phyloP scores from a whole-genome alignment of 2,329 filamentous ascomycete species.

The Aspergillus pseudoviridinutans region DNA sequence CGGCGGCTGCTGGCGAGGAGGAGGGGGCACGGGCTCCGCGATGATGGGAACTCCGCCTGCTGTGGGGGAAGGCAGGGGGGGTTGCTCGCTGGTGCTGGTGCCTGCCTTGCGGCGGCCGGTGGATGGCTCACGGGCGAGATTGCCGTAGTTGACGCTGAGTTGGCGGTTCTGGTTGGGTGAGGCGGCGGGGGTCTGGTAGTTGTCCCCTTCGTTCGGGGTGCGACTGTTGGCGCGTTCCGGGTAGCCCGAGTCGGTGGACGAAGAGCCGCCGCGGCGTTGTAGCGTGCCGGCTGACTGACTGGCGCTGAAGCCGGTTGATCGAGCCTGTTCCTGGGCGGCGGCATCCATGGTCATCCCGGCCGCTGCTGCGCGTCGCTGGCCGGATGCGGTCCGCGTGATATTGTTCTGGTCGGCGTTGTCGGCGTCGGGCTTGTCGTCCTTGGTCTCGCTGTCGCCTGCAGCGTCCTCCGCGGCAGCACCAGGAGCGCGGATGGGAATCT shows the following conservation, averaged over 20 bases:
- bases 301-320: constrained; percentile 30
- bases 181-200: constrained; percentile 25
- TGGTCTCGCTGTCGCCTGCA: constrained; percentile 62
- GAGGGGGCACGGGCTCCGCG: constrained; percentile 20
- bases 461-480: constrained; percentile 57
- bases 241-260: constrained; percentile 29
- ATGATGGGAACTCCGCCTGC: constrained; percentile 23
- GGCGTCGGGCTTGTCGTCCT: constrained; percentile 60
- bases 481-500: constrained; percentile 78
- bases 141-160: constrained; percentile 20
- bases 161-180: constrained; percentile 21
- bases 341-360: constrained; percentile 6
- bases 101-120: constrained; percentile 37
- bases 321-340: constrained; percentile 12
- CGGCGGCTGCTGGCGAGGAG: constrained; percentile 3
- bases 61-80: constrained; percentile 1
- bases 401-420: constrained; percentile 17
- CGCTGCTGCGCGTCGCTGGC: constrained; percentile 9
- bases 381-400: constrained; percentile 6
- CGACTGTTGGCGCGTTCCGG: constrained; percentile 33
- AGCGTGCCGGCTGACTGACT: constrained; percentile 21
- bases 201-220: constrained; percentile 24
- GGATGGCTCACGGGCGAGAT: constrained; percentile 36
- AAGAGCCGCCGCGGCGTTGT: constrained; percentile 26
- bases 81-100: constrained; percentile 7